A percentile compares a stretch with the other conserved stretches of the same genome.
phyloP scores from a whole-genome alignment of 768 basidiomycete genomes.

The Tricholoma furcatifolium region DNA sequence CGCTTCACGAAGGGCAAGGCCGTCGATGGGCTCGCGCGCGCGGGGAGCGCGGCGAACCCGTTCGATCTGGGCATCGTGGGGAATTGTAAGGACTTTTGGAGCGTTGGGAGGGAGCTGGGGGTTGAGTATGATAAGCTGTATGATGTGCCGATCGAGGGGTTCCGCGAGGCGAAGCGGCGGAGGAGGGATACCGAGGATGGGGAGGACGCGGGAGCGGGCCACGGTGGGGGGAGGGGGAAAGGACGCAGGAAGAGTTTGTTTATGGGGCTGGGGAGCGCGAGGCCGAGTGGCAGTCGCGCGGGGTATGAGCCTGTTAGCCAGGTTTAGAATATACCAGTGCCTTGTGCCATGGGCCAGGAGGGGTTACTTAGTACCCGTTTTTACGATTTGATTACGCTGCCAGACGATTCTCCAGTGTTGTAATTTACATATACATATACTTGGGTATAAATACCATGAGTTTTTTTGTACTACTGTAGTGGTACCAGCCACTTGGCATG shows the following conservation, averaged over 20 bases:
- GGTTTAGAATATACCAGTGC: slow-evolving; percentile 40
- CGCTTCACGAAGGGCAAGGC: slow-evolving; percentile 91
- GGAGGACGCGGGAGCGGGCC: slow-evolving; percentile 41
- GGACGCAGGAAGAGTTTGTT: slow-evolving; percentile 47
- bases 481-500: no score
- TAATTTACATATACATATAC: no score
- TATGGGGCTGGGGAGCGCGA: slow-evolving; percentile 53
- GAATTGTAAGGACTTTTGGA: slow-evolving; percentile 97
- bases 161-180: slow-evolving; percentile 66
- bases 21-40: slow-evolving; percentile 78
- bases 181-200: slow-evolving; percentile 61
- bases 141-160: slow-evolving; percentile 87
- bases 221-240: slow-evolving; percentile 26
- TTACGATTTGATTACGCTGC: no score
- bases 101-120: slow-evolving; percentile 76
- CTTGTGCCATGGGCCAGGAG: no score
- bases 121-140: slow-evolving; percentile 90
- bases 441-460: no score
- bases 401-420: no score
- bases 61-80: slow-evolving; percentile 79
- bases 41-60: slow-evolving; percentile 80
- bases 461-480: no score
- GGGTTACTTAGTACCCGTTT: no score
- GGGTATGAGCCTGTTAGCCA: slow-evolving; percentile 72
- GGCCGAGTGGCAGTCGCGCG: slow-evolving; percentile 46